Base-by-base conservation (phyloP, 768 basidiomycete species). In the Kwoniella shandongensis region DNA sequence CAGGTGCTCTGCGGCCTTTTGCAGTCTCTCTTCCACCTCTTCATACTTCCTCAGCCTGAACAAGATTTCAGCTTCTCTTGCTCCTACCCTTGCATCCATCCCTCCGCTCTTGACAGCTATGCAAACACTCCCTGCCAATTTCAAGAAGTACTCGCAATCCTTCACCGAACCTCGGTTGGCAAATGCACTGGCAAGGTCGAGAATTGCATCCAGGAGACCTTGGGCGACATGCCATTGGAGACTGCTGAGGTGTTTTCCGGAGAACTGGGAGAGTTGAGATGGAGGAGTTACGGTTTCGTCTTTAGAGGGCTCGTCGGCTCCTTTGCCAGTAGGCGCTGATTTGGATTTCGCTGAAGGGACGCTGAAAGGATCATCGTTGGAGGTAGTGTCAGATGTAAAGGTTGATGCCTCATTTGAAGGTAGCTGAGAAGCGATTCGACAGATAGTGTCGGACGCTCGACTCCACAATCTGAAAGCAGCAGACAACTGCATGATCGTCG, bases 71-170 rank as follows among this genome's bases (percentile, higher is more conserved):
- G 83, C 87, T 50, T 84, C 83, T 64, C 82, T 79, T 0, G 85
- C 80, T 26, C 86, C 75, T 0, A 89, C 88, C 8, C 87, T 82
- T 20, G 85, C 83, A 6, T 81, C 74, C 67, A 88, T 77, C 0
- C 84, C 81, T 15, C 86, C 84, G 0, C 86, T 83, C 58, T 85
- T 85, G 11, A 91, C 72, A 5, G 86, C 80, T 44, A 81, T 78
- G 0, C 90, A 88, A 0, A 97, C 78, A 18, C 85, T 84, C n/a
- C 81, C 78, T 0, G 88, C 88, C 69, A 91, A 87, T 38, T 86
- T 80, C 0, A 86, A 81, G 70, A 91, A 94, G 66, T 88, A 92
- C 59, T 89, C 86, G 1, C 89, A 86, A 66, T 93, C 91, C 20
- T 87, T 83, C 2, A 86, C 83, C 4, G 91, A 90, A 0, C 94